Percentiles rank a stretch among this genome's conserved stretches.
phyloP scores from a whole-genome alignment of 148 eudicot genomes.

The Camellia granthamiana region DNA sequence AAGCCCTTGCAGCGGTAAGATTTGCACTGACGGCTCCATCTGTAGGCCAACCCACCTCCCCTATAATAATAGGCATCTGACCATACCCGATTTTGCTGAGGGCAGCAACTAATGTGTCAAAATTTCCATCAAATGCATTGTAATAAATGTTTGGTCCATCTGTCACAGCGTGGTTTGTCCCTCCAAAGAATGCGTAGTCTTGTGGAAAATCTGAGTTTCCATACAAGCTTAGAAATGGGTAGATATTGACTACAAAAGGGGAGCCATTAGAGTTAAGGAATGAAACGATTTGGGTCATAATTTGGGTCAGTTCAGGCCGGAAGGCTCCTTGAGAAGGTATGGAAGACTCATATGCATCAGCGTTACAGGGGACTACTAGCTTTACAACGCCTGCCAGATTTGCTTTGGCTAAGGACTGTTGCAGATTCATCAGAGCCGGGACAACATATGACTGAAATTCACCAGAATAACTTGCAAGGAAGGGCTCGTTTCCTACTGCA shows the following conservation, averaged over 20 bases:
- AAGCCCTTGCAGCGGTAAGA: slow-evolving; percentile 71
- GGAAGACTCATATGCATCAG: slow-evolving; percentile 71
- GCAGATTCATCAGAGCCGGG: slow-evolving; percentile 68
- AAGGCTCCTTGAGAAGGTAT: slow-evolving; percentile 84
- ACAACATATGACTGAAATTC: slow-evolving; percentile 64
- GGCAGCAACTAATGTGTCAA: slow-evolving; percentile 73
- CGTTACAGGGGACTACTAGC: slow-evolving; percentile 87
- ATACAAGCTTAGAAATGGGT: slow-evolving; percentile 77
- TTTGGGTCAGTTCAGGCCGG: slow-evolving; percentile 63
- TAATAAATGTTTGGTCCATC: slow-evolving; percentile 68
- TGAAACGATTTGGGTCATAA: slow-evolving; percentile 64
- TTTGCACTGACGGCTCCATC: slow-evolving; percentile 78
- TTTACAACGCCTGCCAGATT: slow-evolving; percentile 63
- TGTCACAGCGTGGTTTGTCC: slow-evolving; percentile 65
- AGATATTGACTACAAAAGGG: slow-evolving; percentile 82
- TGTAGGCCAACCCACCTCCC: slow-evolving; percentile 92
- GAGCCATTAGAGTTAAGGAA: slow-evolving; percentile 70
- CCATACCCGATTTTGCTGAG: slow-evolving; percentile 62
- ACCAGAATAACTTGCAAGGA: slow-evolving; percentile 62
- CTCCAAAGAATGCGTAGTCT: slow-evolving; percentile 81
- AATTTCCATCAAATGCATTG: slow-evolving; percentile 88
- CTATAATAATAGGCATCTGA: slow-evolving; percentile 73
- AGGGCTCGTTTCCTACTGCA: slow-evolving; percentile 91
- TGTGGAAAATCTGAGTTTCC: slow-evolving; percentile 82
- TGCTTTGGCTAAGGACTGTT: slow-evolving; percentile 67